Base-by-base conservation (phyloP, 768 basidiomycete genomes). In the Lactarius vividus region DNA sequence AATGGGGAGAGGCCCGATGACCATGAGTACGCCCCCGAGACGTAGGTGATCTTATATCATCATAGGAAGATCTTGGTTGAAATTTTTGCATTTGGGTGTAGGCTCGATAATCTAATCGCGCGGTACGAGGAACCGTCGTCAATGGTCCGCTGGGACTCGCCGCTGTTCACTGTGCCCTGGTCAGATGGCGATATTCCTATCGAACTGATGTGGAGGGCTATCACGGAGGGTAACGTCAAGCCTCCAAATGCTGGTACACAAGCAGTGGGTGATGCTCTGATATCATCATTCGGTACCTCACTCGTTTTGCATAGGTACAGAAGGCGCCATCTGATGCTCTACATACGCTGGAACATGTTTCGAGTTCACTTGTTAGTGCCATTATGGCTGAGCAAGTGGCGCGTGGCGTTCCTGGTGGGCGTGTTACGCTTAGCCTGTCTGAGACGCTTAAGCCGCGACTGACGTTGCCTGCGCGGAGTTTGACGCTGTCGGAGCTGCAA, bases 121-220 rank as follows among this genome's bases (percentile, higher is more conserved):
- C 83, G 96, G 59, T 98, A 88, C 71, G 97, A 99, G 78, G 97
- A 98, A 72, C 97, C 97, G 0, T 95, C 93, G 0, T 96, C 95
- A 4, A 96, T 96, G 90, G 96, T 92, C n/a, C 86, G 96, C 57
- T 99, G 96, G 96, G 96, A 99, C 75, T 92, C 96, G 0, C 96
- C 97, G 0, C 82, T 98, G 49, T 92, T 97, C 75, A 94, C 92
- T 2, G 78, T 97, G 1, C 77, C 87, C 4, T 93, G 88, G 84
- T 82, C 84, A 33, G 93, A 94, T 66, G 79, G 84, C 18, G 79
- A 81, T 33, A 75, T 89, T 10, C 88, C 91, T 4, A 81, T 80
- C 16, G 81, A 86, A 9, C 83, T 84, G 18, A 89, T 99, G 28
- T 97, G 91, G 88, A 81, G 86, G 18, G 88, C 92, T 0, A 77